Percentiles rank a stretch among this genome's conserved stretches.
Evolutionary conservation across 257 asterid species (phyloP).

Genomic region (Plantago elongata): DNA sequence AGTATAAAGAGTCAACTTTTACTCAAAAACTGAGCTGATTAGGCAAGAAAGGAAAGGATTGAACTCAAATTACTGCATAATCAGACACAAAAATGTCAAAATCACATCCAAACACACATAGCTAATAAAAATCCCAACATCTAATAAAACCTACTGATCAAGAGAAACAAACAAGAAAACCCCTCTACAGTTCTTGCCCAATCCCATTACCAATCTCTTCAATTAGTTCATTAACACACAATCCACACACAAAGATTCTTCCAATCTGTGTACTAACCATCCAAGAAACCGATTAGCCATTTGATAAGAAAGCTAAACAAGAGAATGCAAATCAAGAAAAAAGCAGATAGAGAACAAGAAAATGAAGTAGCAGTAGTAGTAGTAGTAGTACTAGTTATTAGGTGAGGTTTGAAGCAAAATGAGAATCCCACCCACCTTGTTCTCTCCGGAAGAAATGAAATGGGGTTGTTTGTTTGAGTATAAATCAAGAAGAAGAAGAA

Average conservation of each 20-base stretch:
- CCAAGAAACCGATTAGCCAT: constrained; percentile 23
- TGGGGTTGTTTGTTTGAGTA: constrained; percentile 36
- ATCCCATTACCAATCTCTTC: not conserved
- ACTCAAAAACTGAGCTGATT: constrained; percentile 24
- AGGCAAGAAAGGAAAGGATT: constrained; percentile 25
- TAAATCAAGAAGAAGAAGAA: constrained; percentile 14
- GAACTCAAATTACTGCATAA: constrained; percentile 16
- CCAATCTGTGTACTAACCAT: not conserved
- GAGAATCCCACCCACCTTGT: constrained; percentile 42
- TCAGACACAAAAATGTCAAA: not conserved
- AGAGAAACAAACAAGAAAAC: constrained; percentile 16
- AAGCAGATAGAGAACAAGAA: not conserved
- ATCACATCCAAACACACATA: constrained; percentile 13
- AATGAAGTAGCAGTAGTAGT: not conserved
- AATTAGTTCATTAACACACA: not conserved
- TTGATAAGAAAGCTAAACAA: constrained; percentile 5
- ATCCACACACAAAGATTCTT: constrained; percentile 14
- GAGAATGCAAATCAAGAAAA: constrained; percentile 12
- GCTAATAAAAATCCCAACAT: constrained; percentile 18
- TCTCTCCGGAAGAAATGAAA: constrained; percentile 35
- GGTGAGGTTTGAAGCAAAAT: constrained; percentile 11
- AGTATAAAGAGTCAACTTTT: constrained; percentile 24
- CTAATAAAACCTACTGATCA: constrained; percentile 24
- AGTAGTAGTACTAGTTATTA: not conserved
- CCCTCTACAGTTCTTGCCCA: constrained; percentile 3